These are phyloP conservation scores for Dicorynia guianensis DNA, from an alignment of 306 rosid species.

Conservation along the genomic window DNA sequence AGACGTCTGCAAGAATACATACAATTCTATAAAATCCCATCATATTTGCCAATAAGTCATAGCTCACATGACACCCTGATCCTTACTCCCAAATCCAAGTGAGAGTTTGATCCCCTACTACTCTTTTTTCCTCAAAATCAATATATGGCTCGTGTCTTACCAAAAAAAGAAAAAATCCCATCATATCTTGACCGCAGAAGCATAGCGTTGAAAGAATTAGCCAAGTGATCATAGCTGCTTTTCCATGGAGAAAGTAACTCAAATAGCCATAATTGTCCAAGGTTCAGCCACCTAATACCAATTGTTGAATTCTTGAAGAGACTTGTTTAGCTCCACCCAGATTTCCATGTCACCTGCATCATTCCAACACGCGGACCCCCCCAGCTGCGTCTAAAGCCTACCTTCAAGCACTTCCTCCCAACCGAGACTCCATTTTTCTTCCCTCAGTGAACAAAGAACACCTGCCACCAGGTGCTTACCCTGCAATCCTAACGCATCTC, in stretches of 20 bases:
- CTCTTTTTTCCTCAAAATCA: too few species aligned
- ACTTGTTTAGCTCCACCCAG: background rate
- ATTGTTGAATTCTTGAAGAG: background rate
- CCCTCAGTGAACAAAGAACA: background rate
- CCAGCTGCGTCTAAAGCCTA: background rate
- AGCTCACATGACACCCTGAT: too few species aligned
- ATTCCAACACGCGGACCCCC: constrained; percentile 30
- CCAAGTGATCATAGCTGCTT: background rate
- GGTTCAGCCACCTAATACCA: constrained; percentile 18
- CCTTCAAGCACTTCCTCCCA: constrained; percentile 32
- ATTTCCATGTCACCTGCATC: constrained; percentile 11
- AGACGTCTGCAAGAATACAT: too few species aligned
- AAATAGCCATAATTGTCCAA: constrained; percentile 21
- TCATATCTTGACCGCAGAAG: too few species aligned
- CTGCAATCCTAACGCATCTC: background rate
- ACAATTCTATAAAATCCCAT: too few species aligned
- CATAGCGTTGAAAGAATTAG: too few species aligned
- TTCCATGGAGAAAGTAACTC: constrained; percentile 15
- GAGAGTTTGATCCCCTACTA: too few species aligned
- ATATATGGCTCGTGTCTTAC: too few species aligned
- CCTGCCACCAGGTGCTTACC: background rate
- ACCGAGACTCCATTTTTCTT: constrained; percentile 3
- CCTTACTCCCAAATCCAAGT: too few species aligned
- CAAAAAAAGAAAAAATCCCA: too few species aligned
- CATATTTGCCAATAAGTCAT: too few species aligned